phyloP scores from a whole-genome alignment of 306 rosid genomes.

The Prunus kanzakura region DNA sequence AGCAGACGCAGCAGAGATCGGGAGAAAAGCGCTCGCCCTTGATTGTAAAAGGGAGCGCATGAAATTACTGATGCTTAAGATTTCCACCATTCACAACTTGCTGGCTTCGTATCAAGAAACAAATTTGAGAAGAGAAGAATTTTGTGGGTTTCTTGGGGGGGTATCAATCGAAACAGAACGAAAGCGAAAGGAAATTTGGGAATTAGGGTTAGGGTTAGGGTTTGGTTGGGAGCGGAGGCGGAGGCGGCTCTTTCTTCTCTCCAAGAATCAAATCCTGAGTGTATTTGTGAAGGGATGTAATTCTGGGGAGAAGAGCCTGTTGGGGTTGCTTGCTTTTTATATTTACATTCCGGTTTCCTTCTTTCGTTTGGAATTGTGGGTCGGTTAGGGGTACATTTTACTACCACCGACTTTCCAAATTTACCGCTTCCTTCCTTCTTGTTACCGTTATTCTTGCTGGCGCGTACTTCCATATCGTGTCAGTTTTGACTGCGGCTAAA shows the following conservation, averaged over 20 bases:
- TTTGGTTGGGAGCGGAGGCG: background rate
- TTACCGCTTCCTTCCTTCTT: background rate
- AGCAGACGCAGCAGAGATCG: slow-evolving; percentile 47
- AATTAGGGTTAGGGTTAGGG: slow-evolving; percentile 9
- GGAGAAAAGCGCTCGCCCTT: slow-evolving; percentile 90
- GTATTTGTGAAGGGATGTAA: too few relatives aligned
- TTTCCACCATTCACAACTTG: slow-evolving; percentile 91
- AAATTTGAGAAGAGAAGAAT: background rate
- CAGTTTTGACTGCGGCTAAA: background rate
- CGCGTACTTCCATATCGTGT: background rate
- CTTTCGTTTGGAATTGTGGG: background rate
- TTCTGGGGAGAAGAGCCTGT: background rate
- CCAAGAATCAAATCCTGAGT: background rate
- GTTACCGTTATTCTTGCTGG: background rate
- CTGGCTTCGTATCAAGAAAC: background rate
- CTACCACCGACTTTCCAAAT: background rate
- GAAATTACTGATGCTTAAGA: slow-evolving; percentile 48
- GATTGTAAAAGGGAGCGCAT: slow-evolving; percentile 71
- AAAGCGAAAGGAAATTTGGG: background rate
- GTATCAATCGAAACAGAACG: background rate
- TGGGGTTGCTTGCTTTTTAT: background rate
- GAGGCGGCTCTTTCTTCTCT: background rate
- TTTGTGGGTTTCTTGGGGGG: background rate
- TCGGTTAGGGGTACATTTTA: background rate
- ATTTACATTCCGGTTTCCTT: background rate